Base-by-base conservation (phyloP, 805 yeast genomes). In the Dipodascus geniculatus region DNA sequence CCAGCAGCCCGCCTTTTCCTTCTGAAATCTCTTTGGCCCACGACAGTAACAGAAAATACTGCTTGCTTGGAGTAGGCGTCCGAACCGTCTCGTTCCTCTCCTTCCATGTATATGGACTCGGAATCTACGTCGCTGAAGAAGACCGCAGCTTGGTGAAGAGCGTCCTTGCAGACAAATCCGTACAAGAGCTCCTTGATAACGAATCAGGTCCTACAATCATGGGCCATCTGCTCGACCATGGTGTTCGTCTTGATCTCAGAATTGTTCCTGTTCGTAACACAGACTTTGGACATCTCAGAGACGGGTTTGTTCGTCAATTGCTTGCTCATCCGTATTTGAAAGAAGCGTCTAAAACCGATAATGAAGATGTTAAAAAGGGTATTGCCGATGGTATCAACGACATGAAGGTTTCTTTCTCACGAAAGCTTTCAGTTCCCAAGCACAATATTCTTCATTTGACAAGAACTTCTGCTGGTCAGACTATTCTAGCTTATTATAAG, bases 181-280 rank as follows among this genome's bases (percentile, higher is more conserved):
- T 24, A 55, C 52, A 51, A 22, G 56, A 56, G n/a, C 54, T 64
- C 24, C 31, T 74, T 23, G 83, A 83, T 61, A 73, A 78, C 0
- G 71, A 68, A 4, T 64, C 72, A 31, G 80, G 91, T 0, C 70
- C 73, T 8, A 72, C 76, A 1, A 62, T 87, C 19, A 67, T 87
- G 24, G 74, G 76, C 19, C 73, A 76, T 53, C 69, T 90, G 49
- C 64, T 89, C 44, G 79, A 78, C 48, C 67, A 78, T 9, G 79
- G 81, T 14, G 77, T 84, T 35, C 76, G 81, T 54, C 76, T 88
- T 60, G 72, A 82, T 48, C 83, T 89, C 23, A 74, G 95, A 57
- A 83, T 91, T 55, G 82, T 85, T 9, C 97, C 99, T 0, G 81
- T 84, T 17, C 79, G 96, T 64, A 88, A 86, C 66, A 91, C 98